Conservation (phyloP, 306 rosid species). For the Lotus japonicus region DNA sequence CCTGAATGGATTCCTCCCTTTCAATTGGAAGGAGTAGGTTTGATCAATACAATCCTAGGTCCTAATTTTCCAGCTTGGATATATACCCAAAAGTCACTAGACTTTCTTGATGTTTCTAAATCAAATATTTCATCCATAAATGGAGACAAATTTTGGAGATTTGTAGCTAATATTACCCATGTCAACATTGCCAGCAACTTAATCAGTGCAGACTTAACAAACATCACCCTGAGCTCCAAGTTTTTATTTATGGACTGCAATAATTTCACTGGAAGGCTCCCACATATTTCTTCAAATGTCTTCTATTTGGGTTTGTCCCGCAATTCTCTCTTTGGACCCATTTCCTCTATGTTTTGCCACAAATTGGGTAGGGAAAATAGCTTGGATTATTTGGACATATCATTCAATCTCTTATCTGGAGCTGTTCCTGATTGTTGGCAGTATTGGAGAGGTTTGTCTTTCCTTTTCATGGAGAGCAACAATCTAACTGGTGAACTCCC, state of each 20-base stretch:
- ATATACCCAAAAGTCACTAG: not conserved
- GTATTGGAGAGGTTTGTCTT: conserved; percentile 9
- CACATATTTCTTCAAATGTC: conserved; percentile 25
- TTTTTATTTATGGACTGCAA: not conserved
- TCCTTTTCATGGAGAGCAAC: conserved; percentile 3
- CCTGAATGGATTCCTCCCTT: conserved; percentile 26
- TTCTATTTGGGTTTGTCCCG: not conserved
- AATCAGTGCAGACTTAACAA: conserved; percentile 27
- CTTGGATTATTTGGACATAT: conserved; percentile 9
- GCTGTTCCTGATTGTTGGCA: conserved; percentile 20
- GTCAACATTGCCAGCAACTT: conserved; percentile 21
- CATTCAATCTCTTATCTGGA: conserved; percentile 3
- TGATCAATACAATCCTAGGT: conserved; percentile 3
- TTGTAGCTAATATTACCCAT: conserved; percentile 12
- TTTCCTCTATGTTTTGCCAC: conserved; percentile 17
- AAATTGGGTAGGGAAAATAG: not conserved
- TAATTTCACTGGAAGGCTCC: conserved; percentile 24
- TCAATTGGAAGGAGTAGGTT: not conserved
- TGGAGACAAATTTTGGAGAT: conserved; percentile 11
- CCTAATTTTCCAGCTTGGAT: conserved; percentile 27
- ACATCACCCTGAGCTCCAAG: conserved; percentile 6
- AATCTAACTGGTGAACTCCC: conserved; percentile 13
- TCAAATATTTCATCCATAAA: not conserved
- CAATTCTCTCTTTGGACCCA: conserved; percentile 28
- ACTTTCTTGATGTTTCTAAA: not conserved